These are phyloP conservation scores for Phaseolus coccineus DNA, from an alignment of 331 rosid species.

Conservation along the genomic window DNA sequence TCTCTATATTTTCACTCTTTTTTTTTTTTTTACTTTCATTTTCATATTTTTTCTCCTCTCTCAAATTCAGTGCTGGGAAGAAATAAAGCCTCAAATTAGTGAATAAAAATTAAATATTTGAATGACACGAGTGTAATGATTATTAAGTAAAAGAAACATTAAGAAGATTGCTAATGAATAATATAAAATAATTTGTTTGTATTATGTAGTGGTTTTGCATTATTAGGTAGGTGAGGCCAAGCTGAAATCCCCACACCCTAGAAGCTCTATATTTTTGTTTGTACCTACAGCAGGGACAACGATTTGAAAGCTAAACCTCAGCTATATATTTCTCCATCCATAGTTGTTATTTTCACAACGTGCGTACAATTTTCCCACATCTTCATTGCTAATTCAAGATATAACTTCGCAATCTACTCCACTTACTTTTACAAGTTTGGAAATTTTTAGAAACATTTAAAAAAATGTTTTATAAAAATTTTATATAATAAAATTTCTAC, in stretches of 20 bases:
- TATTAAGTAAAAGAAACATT: neutral
- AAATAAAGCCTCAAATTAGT: too few species aligned
- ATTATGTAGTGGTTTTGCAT: constrained; percentile 16
- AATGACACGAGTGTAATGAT: neutral
- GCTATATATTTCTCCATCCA: neutral
- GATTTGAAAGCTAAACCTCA: constrained; percentile 47
- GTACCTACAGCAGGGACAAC: neutral
- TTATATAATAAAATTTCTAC: too few species aligned
- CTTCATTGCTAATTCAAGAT: neutral
- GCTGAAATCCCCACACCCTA: neutral
- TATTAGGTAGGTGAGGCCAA: constrained; percentile 29
- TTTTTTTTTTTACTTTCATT: too few species aligned
- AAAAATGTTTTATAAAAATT: too few species aligned
- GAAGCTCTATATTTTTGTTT: constrained; percentile 37
- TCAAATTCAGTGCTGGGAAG: too few species aligned
- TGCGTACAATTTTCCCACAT: neutral
- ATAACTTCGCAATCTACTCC: neutral
- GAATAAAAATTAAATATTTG: too few species aligned
- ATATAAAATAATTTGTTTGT: neutral
- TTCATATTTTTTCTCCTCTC: too few species aligned
- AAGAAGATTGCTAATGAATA: neutral
- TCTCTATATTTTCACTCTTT: too few species aligned
- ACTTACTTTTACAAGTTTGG: too few species aligned
- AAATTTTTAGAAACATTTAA: too few species aligned
- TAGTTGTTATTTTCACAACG: neutral